Conservation (phyloP, 306 rosid genomes). For the Quercus engelmannii region DNA sequence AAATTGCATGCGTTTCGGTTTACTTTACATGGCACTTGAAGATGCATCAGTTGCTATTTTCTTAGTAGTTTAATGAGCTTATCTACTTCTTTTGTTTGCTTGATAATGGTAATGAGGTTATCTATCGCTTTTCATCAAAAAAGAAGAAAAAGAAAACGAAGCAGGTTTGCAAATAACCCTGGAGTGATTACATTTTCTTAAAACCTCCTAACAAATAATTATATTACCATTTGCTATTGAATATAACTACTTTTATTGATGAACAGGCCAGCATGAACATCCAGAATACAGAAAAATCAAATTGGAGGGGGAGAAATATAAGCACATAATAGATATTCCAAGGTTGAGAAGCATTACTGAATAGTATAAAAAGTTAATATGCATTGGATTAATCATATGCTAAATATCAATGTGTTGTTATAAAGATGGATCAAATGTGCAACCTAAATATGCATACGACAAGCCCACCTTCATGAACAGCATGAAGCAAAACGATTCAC, state of each 20-base stretch:
- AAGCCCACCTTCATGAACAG: not conserved
- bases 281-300: not conserved
- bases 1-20: not conserved
- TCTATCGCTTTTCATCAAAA: too few relatives aligned
- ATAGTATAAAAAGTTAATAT: not conserved
- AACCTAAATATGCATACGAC: not conserved
- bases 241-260: not conserved
- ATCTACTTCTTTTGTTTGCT: not conserved
- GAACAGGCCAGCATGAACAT: not conserved
- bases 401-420: not conserved
- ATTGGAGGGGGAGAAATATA: not conserved
- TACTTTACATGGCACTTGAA: not conserved
- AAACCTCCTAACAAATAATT: too few relatives aligned
- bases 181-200: too few relatives aligned
- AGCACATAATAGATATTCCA: not conserved
- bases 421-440: not conserved
- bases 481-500: not conserved
- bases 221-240: not conserved
- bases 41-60: not conserved
- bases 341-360: not conserved
- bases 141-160: too few relatives aligned
- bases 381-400: not conserved
- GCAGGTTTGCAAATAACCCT: too few relatives aligned
- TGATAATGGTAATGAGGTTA: not conserved
- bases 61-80: not conserved